A percentile compares a stretch with the other conserved stretches of the same genome.
Evolutionary conservation across 805 yeast species (phyloP).

Genomic region (Starmerella apis): DNA sequence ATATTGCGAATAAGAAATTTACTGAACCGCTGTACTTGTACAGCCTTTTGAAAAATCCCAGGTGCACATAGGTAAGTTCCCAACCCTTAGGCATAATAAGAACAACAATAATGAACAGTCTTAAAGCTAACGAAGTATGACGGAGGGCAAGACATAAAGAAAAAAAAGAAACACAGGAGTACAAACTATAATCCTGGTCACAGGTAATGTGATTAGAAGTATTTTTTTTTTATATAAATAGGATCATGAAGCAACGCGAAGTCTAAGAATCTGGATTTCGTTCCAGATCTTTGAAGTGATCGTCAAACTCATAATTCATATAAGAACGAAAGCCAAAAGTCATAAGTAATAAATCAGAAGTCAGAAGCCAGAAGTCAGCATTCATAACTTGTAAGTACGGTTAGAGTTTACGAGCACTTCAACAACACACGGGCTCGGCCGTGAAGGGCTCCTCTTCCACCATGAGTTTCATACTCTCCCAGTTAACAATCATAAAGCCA

Average conservation of each 20-base stretch:
- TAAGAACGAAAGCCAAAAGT: background rate
- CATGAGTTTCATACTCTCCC: slow-evolving; percentile 29
- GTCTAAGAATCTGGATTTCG: too few relatives aligned
- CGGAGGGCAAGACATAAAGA: too few relatives aligned
- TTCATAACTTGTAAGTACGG: background rate
- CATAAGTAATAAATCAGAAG: too few relatives aligned
- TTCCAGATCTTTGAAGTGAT: too few relatives aligned
- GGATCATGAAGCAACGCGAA: too few relatives aligned
- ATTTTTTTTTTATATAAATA: too few relatives aligned
- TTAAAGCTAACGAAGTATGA: too few relatives aligned
- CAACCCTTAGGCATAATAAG: background rate
- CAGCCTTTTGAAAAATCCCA: background rate
- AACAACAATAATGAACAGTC: too few relatives aligned
- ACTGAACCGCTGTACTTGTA: background rate
- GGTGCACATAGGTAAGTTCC: background rate
- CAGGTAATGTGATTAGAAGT: too few relatives aligned
- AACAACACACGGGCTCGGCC: slow-evolving; percentile 11
- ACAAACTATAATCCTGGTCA: too few relatives aligned
- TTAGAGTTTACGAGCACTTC: background rate
- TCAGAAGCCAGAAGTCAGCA: too few relatives aligned
- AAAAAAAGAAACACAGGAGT: too few relatives aligned
- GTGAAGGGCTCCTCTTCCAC: slow-evolving; percentile 3
- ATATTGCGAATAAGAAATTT: background rate
- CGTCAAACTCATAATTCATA: background rate
- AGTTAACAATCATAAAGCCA: slow-evolving; percentile 46